Evolutionary conservation across 768 basidiomycete genomes (phyloP).

Genomic region (Tephrocybe rancida): DNA sequence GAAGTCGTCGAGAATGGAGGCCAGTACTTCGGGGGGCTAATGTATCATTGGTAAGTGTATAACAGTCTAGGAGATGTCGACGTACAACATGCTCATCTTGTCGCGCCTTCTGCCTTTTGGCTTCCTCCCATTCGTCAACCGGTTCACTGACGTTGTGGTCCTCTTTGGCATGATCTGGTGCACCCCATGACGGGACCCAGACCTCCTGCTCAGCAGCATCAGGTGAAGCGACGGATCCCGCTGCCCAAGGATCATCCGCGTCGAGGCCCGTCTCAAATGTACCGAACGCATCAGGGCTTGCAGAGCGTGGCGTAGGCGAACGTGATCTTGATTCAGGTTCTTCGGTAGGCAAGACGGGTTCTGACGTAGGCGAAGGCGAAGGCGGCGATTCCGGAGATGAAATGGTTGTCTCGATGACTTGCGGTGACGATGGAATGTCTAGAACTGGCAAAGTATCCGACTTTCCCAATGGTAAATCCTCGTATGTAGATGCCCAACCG

Average conservation of each 20-base stretch:
- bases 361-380: neutral
- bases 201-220: slow-evolving; percentile 24
- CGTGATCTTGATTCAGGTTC: slow-evolving; percentile 7
- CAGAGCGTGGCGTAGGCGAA: slow-evolving; percentile 22
- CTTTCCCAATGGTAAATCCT: slow-evolving; percentile 38
- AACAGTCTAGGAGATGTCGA: slow-evolving; percentile 20
- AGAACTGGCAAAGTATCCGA: slow-evolving; percentile 5
- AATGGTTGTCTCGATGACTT: slow-evolving; percentile 11
- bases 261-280: slow-evolving; percentile 56
- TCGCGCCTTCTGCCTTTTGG: slow-evolving; percentile 57
- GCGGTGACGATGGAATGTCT: slow-evolving; percentile 13
- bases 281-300: slow-evolving; percentile 59
- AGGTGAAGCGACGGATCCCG: slow-evolving; percentile 24
- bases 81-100: slow-evolving; percentile 69
- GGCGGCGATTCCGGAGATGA: neutral
- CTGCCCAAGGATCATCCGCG: slow-evolving; percentile 35
- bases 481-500: slow-evolving; percentile 47
- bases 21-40: slow-evolving; percentile 72
- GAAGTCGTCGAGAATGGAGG: slow-evolving; percentile 55
- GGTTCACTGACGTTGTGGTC: slow-evolving; percentile 11
- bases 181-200: slow-evolving; percentile 48
- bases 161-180: slow-evolving; percentile 20
- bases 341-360: neutral
- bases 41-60: slow-evolving; percentile 18
- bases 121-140: slow-evolving; percentile 70